These are phyloP conservation scores for Penicillium concentricum DNA, from an alignment of 2,329 filamentous ascomycete genomes.

Conservation along the genomic window DNA sequence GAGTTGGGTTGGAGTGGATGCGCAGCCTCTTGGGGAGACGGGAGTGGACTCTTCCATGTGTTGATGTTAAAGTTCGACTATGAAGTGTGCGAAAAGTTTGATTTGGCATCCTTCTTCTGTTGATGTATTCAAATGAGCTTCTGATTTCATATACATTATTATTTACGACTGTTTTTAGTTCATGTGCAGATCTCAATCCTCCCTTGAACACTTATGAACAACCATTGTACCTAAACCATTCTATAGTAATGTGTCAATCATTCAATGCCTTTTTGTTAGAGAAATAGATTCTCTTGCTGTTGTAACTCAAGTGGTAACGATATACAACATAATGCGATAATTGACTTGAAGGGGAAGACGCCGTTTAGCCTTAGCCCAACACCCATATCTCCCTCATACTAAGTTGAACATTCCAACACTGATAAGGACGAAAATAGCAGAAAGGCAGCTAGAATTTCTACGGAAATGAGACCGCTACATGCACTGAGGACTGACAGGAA, in stretches of 20 bases:
- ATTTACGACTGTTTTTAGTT: neutral
- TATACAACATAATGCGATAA: neutral
- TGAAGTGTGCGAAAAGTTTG: slow-evolving; percentile 39
- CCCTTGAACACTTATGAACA: neutral
- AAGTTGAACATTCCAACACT: neutral
- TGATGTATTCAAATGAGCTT: neutral
- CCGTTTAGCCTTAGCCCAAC: neutral
- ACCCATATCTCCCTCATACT: no score
- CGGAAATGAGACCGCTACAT: neutral
- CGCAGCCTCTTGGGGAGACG: slow-evolving; percentile 75
- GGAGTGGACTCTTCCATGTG: slow-evolving; percentile 87
- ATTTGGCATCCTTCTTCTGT: neutral
- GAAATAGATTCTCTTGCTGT: neutral
- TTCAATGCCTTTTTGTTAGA: neutral
- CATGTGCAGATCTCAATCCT: neutral
- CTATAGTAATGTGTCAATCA: neutral
- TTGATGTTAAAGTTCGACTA: slow-evolving; percentile 81
- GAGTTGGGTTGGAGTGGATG: slow-evolving; percentile 81
- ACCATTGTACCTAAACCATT: neutral
- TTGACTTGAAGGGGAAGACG: neutral
- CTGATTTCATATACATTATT: neutral
- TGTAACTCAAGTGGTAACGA: neutral
- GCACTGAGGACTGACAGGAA: neutral
- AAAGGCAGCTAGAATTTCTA: neutral
- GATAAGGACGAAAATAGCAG: neutral